Evolutionary conservation across 441 rosid genomes (phyloP).

Genomic region (Mallotus japonicus): DNA sequence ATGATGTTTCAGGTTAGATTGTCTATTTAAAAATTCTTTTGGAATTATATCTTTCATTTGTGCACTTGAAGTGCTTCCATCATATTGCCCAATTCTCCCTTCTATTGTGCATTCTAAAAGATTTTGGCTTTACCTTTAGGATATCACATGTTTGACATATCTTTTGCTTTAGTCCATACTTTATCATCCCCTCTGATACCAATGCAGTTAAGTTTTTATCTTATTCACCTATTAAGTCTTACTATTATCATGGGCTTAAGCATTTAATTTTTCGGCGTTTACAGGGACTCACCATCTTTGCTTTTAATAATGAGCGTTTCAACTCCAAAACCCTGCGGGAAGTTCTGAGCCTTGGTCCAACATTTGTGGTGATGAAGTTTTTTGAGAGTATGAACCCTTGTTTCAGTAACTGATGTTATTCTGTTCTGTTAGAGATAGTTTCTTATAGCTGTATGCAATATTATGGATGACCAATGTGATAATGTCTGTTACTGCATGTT

Average conservation of each 20-base stretch:
- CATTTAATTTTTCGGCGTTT: constrained; percentile 16
- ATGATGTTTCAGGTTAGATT: constrained; percentile 97
- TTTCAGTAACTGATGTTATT: constrained; percentile 1
- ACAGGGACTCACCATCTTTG: constrained; percentile 89
- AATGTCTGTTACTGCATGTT: constrained; percentile 1
- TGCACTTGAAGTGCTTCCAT: not conserved
- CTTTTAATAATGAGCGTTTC: constrained; percentile 59
- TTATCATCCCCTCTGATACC: not conserved
- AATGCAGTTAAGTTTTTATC: not conserved
- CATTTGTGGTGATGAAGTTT: constrained; percentile 94
- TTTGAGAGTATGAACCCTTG: constrained; percentile 59
- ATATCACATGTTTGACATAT: constrained; percentile 8
- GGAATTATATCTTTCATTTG: constrained; percentile 3
- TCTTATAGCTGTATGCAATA: not conserved
- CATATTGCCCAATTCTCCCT: not conserved
- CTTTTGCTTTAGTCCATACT: not conserved
- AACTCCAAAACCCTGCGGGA: constrained; percentile 57
- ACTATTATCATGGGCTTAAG: not conserved
- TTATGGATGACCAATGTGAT: not conserved
- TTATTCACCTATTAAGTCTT: not conserved
- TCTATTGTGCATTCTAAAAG: not conserved
- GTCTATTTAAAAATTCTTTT: constrained; percentile 14
- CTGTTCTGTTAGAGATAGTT: not conserved
- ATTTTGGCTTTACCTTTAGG: not conserved
- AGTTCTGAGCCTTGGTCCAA: constrained; percentile 95